Evolutionary conservation across 495 filamentous ascomycete genomes (phyloP), one percentile per base, ranked within the genome.

Genomic region (Penicillium tannophilum): DNA sequence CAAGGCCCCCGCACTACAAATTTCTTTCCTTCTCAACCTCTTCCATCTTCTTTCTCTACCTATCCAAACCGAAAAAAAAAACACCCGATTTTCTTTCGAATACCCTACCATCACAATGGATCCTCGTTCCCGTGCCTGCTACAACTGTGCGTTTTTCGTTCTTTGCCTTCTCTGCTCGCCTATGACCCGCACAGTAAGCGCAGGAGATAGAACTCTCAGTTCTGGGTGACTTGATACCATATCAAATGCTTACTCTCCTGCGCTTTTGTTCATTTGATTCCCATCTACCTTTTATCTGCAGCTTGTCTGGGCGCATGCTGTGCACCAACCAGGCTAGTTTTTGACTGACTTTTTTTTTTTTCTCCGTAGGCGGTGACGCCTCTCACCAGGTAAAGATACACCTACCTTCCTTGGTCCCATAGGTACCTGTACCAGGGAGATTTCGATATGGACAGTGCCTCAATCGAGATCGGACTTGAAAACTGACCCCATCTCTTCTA

Each of bases 101-200:
- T 41, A 46, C 6, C n/a, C 39, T 20, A 47, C 36, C 46, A 48
- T 63, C 66, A 79, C 63, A 59, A 84, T 84, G 81, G 80, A 82
- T 57, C 77, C 70, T 61, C 77, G 78, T 30, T 59, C 64, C 66
- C 86, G 88, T 72, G 87, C 82, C 58, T 92, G 89, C 79, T 92
- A 89, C 80, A 92, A 92, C 78, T 91, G 88, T 91, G 73, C 78
- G 88, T 90, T 55, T 62, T 58, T 56, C 58, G 48, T 59, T 56
- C 46, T 43, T 44, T 41, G 41, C 44, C 2, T 47, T 50, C 47
- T 51, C 19, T 19, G 26, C 61, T 55, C 54, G 51, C 50, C 51
- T 61, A 54, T 57, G 30, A 41, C 50, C 55, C 56, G 54, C 63
- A 63, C 61, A 63, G 30, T 63, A 50, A 36, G 17, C 23, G 49